Conservation (phyloP, 2,329 filamentous ascomycete species). For the Fonsecaea multimorphosa region DNA sequence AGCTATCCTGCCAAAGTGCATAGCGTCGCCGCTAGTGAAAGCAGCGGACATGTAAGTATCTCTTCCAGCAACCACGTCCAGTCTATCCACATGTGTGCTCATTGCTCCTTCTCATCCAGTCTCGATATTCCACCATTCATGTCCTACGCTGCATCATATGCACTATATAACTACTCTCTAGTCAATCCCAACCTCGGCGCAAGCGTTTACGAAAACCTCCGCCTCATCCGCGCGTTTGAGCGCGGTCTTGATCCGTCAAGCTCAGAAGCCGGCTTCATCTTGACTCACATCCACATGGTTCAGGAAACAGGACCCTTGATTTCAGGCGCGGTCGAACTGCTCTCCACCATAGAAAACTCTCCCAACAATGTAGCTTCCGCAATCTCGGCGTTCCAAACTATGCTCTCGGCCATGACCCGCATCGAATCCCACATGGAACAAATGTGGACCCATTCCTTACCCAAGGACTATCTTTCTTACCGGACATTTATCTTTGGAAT, state of each 20-base stretch:
- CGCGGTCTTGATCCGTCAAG: slow-evolving; percentile 82
- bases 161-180: slow-evolving; percentile 68
- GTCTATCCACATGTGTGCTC: slow-evolving; percentile 16
- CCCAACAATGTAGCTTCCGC: slow-evolving; percentile 20
- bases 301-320: slow-evolving; percentile 81
- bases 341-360: slow-evolving; percentile 60
- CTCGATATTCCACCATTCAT: slow-evolving; percentile 87
- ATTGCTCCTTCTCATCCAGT: slow-evolving; percentile 47
- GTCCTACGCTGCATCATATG: slow-evolving; percentile 74
- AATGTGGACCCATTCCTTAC: slow-evolving; percentile 93
- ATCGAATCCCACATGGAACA: slow-evolving; percentile 83
- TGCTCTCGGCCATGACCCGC: slow-evolving; percentile 68
- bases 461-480: slow-evolving; percentile 83
- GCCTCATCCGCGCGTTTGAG: slow-evolving; percentile 89
- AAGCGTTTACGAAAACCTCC: slow-evolving; percentile 65
- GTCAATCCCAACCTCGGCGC: slow-evolving; percentile 55
- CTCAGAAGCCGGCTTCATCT: slow-evolving; percentile 93
- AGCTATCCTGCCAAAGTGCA: slow-evolving; percentile 72
- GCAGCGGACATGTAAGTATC: slow-evolving; percentile 82
- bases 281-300: slow-evolving; percentile 96
- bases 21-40: slow-evolving; percentile 80
- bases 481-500: slow-evolving; percentile 98
- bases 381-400: slow-evolving; percentile 61
- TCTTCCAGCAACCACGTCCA: not conserved
- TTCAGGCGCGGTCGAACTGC: slow-evolving; percentile 70